These are phyloP conservation scores for Yarrowia sp. DNA, from an alignment of 805 yeast species.

Conservation along the genomic window DNA sequence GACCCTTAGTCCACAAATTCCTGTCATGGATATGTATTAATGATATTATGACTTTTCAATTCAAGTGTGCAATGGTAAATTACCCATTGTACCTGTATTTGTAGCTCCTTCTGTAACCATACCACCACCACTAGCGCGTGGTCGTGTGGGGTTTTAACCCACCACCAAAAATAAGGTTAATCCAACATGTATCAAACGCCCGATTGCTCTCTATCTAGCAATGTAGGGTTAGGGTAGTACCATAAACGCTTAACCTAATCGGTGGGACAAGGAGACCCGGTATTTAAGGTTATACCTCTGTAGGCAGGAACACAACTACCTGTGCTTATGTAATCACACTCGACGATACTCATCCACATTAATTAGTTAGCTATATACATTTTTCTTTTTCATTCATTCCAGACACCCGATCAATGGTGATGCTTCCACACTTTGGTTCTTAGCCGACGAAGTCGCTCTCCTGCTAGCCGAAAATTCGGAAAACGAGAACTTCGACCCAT, in stretches of 20 bases:
- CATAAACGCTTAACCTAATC: neutral
- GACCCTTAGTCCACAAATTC: neutral
- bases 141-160: conserved; percentile 14
- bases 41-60: conserved; percentile 1
- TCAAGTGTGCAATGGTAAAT: too few species aligned
- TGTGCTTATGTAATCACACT: too few species aligned
- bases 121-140: neutral
- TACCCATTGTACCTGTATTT: too few species aligned
- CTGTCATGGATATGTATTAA: conserved; percentile 14
- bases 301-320: too few species aligned
- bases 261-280: neutral
- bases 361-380: conserved; percentile 19
- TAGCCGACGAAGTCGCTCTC: conserved; percentile 12
- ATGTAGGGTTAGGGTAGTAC: neutral
- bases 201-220: conserved; percentile 34
- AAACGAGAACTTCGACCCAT: conserved; percentile 13
- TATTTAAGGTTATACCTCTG: neutral
- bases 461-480: conserved; percentile 1
- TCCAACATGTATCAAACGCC: conserved; percentile 18
- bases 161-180: conserved; percentile 1
- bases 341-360: neutral
- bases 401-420: neutral
- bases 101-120: too few species aligned
- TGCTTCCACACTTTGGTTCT: conserved; percentile 14
- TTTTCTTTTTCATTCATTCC: neutral